Percentiles rank a stretch among this genome's conserved stretches.
Evolutionary conservation across 139 green algal species (phyloP).

Genomic region (Penium margaritaceum): DNA sequence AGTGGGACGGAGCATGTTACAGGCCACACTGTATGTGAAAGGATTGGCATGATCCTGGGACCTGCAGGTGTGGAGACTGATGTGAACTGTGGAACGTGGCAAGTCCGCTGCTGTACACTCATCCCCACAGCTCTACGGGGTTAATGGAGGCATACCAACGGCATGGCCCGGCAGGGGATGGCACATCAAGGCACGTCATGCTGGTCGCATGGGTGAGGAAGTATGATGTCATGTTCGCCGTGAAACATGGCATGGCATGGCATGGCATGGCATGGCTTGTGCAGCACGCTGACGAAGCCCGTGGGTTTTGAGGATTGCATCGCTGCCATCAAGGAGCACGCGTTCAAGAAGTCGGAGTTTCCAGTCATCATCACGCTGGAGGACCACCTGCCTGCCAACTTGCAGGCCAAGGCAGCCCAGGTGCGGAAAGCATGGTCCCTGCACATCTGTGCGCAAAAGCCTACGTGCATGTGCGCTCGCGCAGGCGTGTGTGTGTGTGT

Average conservation of each 20-base stretch:
- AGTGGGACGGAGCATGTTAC: too few relatives aligned
- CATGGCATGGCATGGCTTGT: too few relatives aligned
- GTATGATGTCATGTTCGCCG: not conserved
- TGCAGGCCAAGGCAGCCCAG: conserved; percentile 27
- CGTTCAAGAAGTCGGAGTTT: conserved; percentile 31
- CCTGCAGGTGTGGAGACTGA: too few relatives aligned
- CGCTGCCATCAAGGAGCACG: conserved; percentile 34
- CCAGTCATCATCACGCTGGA: conserved; percentile 45
- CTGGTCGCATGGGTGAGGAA: not conserved
- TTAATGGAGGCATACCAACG: too few relatives aligned
- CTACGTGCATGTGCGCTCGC: not conserved
- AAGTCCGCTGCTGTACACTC: too few relatives aligned
- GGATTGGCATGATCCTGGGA: too few relatives aligned
- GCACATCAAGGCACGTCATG: not conserved
- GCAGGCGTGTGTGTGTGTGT: not conserved
- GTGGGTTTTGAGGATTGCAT: conserved; percentile 32
- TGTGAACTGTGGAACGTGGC: too few relatives aligned
- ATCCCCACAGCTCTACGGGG: not conserved
- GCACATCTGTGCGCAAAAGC: not conserved
- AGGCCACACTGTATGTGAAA: too few relatives aligned
- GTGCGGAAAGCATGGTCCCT: not conserved
- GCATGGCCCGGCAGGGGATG: not conserved
- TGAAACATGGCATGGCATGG: too few relatives aligned
- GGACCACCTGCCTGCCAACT: conserved; percentile 24
- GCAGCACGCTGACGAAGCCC: conserved; percentile 32